Base-by-base conservation (phyloP, 1,284 basidiomycete species). In the Apiotrichum veenhuisii region DNA sequence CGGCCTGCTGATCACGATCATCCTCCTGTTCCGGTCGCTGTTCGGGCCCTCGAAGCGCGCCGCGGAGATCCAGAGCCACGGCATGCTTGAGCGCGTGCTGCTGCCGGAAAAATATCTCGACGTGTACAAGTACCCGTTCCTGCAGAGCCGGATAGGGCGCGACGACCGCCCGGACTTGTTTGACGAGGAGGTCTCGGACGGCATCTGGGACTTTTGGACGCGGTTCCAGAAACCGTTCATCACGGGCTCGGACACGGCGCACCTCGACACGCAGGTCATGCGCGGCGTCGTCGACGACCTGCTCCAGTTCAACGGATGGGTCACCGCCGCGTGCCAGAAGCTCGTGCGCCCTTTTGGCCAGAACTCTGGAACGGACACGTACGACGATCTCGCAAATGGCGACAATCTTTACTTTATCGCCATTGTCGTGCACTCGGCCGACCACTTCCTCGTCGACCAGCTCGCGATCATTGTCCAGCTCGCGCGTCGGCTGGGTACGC, bases 381-480 rank as follows among this genome's bases (percentile, higher is more conserved):
- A 92, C 75, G 88, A 90, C 65, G 91, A 93, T 71, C 84, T 97
- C 58, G 85, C 87, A 20, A 81, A 81, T 34, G 83, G 87, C 54
- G 86, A 89, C 64, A 85, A 88, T 65, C 80, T 95, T n/a, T 96
- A 95, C 80, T 97, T 87, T 71, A 84, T 97, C 62, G 92, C 90
- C 56, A 87, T 96, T 63, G 85, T 93, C 62, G 88, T 97, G 38
- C 92, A 97, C 75, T 94, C 91, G 14, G 93, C 93, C 8, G 93
- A 97, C 80, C 93, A 97, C 75, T 97, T 97, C 80, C 83, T 97
- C 46, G 89, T 95, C 61, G 93, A 97, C 79, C 93, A 97, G 75
- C 85, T 97, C 30, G 90, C 93, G 18, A 89, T 94, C 64, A 94
- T 97, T 63, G 89, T 97, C 3, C 93, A 97, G 74, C 83, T 96